Evolutionary conservation across 2,329 filamentous ascomycete genomes (phyloP).

Genomic region (Diaporthe destruens): DNA sequence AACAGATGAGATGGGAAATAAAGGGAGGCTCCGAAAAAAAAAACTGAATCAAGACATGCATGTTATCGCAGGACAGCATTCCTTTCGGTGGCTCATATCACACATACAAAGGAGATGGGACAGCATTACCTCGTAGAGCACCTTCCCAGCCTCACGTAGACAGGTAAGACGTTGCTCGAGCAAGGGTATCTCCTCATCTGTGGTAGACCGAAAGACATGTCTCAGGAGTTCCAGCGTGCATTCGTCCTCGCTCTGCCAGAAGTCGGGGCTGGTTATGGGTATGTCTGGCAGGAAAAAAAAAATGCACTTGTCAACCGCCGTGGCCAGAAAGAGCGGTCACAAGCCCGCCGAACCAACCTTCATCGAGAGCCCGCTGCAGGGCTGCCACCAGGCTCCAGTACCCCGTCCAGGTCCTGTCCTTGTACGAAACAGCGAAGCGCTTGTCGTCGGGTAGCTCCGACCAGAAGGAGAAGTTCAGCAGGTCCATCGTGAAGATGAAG

Average conservation of each 20-base stretch:
- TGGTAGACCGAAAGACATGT: constrained; percentile 88
- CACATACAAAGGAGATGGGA: not conserved
- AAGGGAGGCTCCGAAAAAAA: not conserved
- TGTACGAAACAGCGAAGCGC: constrained; percentile 86
- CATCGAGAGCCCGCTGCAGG: constrained; percentile 87
- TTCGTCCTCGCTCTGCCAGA: constrained; percentile 83
- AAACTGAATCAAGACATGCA: constrained; percentile 5
- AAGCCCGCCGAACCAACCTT: constrained; percentile 66
- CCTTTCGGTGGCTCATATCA: not conserved
- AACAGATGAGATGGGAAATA: not conserved
- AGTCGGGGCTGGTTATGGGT: constrained; percentile 88
- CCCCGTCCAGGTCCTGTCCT: constrained; percentile 86
- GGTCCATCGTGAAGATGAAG: constrained; percentile 97
- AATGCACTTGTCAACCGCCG: constrained; percentile 32
- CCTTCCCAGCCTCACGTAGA: constrained; percentile 83
- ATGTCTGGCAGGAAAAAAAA: constrained; percentile 66
- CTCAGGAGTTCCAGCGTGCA: constrained; percentile 80
- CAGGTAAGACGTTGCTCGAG: constrained; percentile 82
- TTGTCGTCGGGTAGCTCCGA: constrained; percentile 77
- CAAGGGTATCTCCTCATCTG: constrained; percentile 88
- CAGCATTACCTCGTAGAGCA: constrained; percentile 78
- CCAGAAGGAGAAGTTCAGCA: constrained; percentile 98
- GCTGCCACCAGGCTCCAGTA: constrained; percentile 95
- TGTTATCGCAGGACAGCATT: not conserved
- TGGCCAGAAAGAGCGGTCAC: constrained; percentile 38